Evolutionary conservation across 306 rosid genomes (phyloP).

Genomic region (Sindora glabra): DNA sequence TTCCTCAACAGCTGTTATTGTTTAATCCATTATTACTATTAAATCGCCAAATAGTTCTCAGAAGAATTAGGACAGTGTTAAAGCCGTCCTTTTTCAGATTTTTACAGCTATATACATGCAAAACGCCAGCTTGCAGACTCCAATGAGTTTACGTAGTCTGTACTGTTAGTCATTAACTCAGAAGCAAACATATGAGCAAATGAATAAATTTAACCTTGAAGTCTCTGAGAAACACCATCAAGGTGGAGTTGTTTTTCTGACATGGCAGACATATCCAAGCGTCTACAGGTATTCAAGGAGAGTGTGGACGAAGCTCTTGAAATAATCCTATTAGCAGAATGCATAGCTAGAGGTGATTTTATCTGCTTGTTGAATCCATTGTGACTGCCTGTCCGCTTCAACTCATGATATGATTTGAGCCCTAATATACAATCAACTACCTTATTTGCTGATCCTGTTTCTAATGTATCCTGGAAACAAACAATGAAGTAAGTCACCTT

Average conservation of each 20-base stretch:
- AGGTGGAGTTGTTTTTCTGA: constrained; percentile 31
- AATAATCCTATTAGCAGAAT: constrained; percentile 43
- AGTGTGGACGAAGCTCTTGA: constrained; percentile 39
- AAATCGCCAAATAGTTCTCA: too few relatives aligned
- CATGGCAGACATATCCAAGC: constrained; percentile 57
- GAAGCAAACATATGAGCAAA: not conserved
- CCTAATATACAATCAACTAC: constrained; percentile 82
- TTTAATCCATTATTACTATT: too few relatives aligned
- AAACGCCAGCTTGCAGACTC: constrained; percentile 1
- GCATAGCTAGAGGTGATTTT: constrained; percentile 62
- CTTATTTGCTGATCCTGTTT: constrained; percentile 58
- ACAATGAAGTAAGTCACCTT: not conserved
- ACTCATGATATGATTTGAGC: constrained; percentile 63
- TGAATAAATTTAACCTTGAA: constrained; percentile 48
- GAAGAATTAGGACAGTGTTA: not conserved
- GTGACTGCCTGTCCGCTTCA: constrained; percentile 40
- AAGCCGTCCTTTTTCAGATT: not conserved
- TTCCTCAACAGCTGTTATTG: too few relatives aligned
- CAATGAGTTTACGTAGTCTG: not conserved
- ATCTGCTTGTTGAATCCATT: constrained; percentile 39
- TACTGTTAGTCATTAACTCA: not conserved
- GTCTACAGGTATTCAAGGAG: constrained; percentile 57
- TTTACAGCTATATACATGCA: not conserved
- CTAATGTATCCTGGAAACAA: constrained; percentile 61
- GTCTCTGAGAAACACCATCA: constrained; percentile 28